Conservation (phyloP, 2,329 filamentous ascomycete species). For the Botryotinia convoluta region DNA sequence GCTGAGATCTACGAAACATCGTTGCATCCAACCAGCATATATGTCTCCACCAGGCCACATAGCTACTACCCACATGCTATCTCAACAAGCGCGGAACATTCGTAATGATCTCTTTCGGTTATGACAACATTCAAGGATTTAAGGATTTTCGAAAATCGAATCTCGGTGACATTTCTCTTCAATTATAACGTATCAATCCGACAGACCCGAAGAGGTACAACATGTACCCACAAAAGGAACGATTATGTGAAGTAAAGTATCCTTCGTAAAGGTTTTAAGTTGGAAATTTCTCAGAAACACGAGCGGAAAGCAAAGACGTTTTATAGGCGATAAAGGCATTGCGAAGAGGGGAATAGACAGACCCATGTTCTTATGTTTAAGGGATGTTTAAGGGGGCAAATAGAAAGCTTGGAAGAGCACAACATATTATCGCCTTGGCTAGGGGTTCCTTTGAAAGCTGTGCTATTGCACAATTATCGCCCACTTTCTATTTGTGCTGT, state of each 20-base stretch:
- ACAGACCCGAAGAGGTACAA: neutral
- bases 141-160: neutral
- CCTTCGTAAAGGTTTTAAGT: neutral
- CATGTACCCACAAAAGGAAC: slow-evolving; percentile 16
- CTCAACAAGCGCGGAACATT: slow-evolving; percentile 13
- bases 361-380: neutral
- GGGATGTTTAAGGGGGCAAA: slow-evolving; percentile 2
- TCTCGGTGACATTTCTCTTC: neutral
- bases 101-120: slow-evolving; percentile 10
- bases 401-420: neutral
- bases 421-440: slow-evolving; percentile 5
- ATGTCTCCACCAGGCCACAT: neutral
- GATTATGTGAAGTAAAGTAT: neutral
- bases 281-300: slow-evolving; percentile 1
- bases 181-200: neutral
- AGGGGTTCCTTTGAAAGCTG: neutral
- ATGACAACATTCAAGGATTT: neutral
- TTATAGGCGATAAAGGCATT: neutral
- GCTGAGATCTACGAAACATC: slow-evolving; percentile 3
- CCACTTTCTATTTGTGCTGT: neutral
- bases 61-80: neutral
- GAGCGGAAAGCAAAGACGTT: neutral
- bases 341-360: neutral
- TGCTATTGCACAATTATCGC: slow-evolving; percentile 13
- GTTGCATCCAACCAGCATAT: neutral